Base-by-base conservation (phyloP, 352 stramenopile species). In the Phytophthora rubi region DNA sequence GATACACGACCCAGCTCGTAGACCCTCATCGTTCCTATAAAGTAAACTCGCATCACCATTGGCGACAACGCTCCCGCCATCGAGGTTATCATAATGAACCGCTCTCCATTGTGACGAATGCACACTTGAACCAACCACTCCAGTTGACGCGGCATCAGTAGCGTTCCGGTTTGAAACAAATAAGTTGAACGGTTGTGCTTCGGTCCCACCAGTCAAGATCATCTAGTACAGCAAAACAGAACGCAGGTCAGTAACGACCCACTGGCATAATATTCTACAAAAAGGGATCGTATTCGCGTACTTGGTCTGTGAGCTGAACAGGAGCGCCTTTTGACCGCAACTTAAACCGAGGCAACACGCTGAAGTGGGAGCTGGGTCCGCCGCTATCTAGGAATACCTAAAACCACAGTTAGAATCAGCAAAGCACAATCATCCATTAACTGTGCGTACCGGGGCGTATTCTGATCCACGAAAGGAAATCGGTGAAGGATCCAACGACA, bases 291-390 rank as follows among this genome's bases (percentile, higher is more conserved):
- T 13, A 28, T 52, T 28, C 6, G 16, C 39, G 10, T 65, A 90
- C 83, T 73, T 93, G 85, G 48, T 93, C 85, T 6, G 82, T 90
- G 21, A 91, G 48, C 30, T 89, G 81, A 28, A 91, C 81, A 54
- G 83, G 82, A 15, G 83, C 71, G 23, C 85, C 85, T 75, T 84
- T 89, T 10, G 83, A 79, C 6, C 85, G 78, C 13, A 91, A 69
- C 53, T 93, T 91, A 64, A 90, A 91, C 0, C 83, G 77, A 12
- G 83, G 85, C 5, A 91, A 44, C 13, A 89, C 70, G 15, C 55
- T 79, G 33, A 93, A 88, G 30, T 91, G 74, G 0, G 80, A 80
- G 28, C 71, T 74, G 9, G 80, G 75, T 0, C 81, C 87, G 1
- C 80, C 83, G 8, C 47, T 68, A 21, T 82, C 76, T 16, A 93